Evolutionary conservation across 805 yeast species (phyloP).

Genomic region (Kodamaea laetipori): DNA sequence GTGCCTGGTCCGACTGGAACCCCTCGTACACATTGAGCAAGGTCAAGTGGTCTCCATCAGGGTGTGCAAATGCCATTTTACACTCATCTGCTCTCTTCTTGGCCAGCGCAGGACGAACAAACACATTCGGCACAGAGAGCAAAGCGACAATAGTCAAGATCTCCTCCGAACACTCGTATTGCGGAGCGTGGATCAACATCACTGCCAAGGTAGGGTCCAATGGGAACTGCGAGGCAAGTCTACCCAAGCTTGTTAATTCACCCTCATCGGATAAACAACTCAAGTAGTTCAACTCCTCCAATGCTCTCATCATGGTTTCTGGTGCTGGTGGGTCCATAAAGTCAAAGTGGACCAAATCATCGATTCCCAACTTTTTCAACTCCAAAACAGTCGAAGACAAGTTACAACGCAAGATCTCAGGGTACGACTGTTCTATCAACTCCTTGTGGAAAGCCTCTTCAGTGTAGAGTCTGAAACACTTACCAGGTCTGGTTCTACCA

Average conservation of each 20-base stretch:
- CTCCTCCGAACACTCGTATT: slow-evolving; percentile 84
- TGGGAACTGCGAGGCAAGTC: slow-evolving; percentile 91
- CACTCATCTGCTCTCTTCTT: slow-evolving; percentile 89
- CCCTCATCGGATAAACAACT: slow-evolving; percentile 93
- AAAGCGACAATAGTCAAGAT: slow-evolving; percentile 85
- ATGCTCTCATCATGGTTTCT: slow-evolving; percentile 98
- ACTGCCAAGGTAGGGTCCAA: slow-evolving; percentile 95
- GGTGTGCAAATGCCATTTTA: slow-evolving; percentile 84
- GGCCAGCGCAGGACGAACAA: slow-evolving; percentile 88
- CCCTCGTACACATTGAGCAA: slow-evolving; percentile 85
- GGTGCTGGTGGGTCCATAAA: slow-evolving; percentile 99
- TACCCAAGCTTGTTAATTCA: slow-evolving; percentile 82
- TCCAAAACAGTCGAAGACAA: slow-evolving; percentile 90
- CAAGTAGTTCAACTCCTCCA: slow-evolving; percentile 90
- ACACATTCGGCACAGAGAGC: slow-evolving; percentile 91
- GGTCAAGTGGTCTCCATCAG: slow-evolving; percentile 94
- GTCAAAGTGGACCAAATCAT: slow-evolving; percentile 95
- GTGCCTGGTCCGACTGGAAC: slow-evolving; percentile 74
- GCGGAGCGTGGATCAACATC: slow-evolving; percentile 84
- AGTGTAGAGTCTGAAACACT: slow-evolving; percentile 93
- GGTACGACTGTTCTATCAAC: slow-evolving; percentile 91
- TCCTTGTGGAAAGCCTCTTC: slow-evolving; percentile 96
- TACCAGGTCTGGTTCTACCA: slow-evolving; percentile 98
- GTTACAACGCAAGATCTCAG: slow-evolving; percentile 90
- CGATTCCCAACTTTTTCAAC: slow-evolving; percentile 89